Conservation (phyloP, 1,284 basidiomycete genomes). For the Tausonia pullulans region DNA sequence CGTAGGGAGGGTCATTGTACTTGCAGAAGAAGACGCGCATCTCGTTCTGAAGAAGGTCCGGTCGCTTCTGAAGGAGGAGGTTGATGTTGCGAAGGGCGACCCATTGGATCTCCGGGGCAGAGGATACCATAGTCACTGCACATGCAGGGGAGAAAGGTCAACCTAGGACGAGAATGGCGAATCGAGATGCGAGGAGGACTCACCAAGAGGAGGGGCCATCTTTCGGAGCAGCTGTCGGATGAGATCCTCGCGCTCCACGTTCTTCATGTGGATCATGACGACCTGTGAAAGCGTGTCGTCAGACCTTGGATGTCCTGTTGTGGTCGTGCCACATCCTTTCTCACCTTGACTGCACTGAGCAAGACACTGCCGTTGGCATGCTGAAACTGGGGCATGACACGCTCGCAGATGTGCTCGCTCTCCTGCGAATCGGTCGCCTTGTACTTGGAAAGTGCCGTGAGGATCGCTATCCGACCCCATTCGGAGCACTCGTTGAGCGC, state of each 20-base stretch:
- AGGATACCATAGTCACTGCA: constrained; percentile 46
- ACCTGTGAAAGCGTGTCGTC: constrained; percentile 44
- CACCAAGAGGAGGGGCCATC: constrained; percentile 91
- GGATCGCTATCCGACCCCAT: constrained; percentile 91
- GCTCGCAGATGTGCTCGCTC: constrained; percentile 95
- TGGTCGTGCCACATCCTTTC: constrained; percentile 15
- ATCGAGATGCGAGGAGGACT: constrained; percentile 20
- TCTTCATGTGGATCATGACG: constrained; percentile 90
- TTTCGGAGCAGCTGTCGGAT: constrained; percentile 88
- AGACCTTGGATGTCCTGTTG: no score
- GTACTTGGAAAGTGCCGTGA: constrained; percentile 78
- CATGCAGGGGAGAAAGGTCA: not conserved
- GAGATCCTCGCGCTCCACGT: constrained; percentile 72
- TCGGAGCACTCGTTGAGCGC: constrained; percentile 97
- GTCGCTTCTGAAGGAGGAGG: constrained; percentile 81
- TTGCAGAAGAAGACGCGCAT: constrained; percentile 99
- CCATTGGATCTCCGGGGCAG: constrained; percentile 72
- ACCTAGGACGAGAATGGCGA: not conserved
- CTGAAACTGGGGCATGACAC: constrained; percentile 96
- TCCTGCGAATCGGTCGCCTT: constrained; percentile 70
- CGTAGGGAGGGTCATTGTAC: constrained; percentile 97
- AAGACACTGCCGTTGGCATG: constrained; percentile 94
- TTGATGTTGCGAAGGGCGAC: constrained; percentile 95
- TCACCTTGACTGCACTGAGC: constrained; percentile 81
- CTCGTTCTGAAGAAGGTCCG: constrained; percentile 82